phyloP scores from a whole-genome alignment of 2,329 filamentous ascomycete species.

The Rachicladosporium sp. region DNA sequence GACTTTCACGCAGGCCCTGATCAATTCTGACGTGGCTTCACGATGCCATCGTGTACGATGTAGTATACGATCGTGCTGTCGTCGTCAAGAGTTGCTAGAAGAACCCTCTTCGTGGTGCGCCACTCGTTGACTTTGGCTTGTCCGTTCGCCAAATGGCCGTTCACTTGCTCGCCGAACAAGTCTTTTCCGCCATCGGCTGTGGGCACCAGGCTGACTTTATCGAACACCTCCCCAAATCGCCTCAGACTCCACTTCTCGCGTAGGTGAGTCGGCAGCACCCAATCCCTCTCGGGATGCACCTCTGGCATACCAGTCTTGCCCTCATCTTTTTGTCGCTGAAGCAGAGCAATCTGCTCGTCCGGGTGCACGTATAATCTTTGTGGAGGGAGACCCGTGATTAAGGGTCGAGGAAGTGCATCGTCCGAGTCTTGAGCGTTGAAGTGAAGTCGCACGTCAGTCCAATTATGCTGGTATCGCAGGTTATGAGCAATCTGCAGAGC shows the following conservation, averaged over 20 bases:
- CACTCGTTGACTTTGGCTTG: slow-evolving; percentile 24
- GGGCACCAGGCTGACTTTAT: slow-evolving; percentile 37
- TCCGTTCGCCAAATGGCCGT: slow-evolving; percentile 8
- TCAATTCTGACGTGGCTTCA: slow-evolving; percentile 75
- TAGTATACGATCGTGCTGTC: slow-evolving; percentile 81
- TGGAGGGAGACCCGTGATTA: slow-evolving; percentile 63
- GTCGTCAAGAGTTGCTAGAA: slow-evolving; percentile 64
- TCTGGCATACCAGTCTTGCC: slow-evolving; percentile 22
- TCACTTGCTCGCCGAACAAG: slow-evolving; percentile 11
- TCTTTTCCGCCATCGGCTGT: slow-evolving; percentile 15
- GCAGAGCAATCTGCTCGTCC: slow-evolving; percentile 64
- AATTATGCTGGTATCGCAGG: slow-evolving; percentile 63
- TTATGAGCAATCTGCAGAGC: slow-evolving; percentile 55
- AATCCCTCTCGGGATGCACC: slow-evolving; percentile 46
- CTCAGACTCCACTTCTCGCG: slow-evolving; percentile 60
- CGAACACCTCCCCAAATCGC: slow-evolving; percentile 57
- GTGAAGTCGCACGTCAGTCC: slow-evolving; percentile 50
- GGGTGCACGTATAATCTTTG: slow-evolving; percentile 65
- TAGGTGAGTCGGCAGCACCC: slow-evolving; percentile 63
- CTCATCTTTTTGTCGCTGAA: slow-evolving; percentile 40
- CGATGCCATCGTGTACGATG: slow-evolving; percentile 72
- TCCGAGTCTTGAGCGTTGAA: slow-evolving; percentile 14
- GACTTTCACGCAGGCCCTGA: background rate
- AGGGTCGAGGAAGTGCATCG: slow-evolving; percentile 40
- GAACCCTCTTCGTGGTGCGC: slow-evolving; percentile 48